phyloP scores from a whole-genome alignment of 768 basidiomycete genomes.

The Boletus subcaerulescens region DNA sequence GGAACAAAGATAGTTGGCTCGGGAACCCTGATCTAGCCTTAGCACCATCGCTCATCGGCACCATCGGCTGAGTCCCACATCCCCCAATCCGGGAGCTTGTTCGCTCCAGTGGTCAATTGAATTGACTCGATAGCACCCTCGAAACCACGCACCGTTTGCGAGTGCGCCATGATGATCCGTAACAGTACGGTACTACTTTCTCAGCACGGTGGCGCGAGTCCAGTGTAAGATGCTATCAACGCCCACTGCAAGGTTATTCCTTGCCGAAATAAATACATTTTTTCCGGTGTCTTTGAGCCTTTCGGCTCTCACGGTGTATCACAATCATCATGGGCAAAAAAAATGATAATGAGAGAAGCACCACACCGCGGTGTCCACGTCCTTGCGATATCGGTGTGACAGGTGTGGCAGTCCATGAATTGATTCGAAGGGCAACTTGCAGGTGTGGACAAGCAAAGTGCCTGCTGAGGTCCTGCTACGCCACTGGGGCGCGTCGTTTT shows the following conservation, averaged over 20 bases:
- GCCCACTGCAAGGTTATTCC: neutral
- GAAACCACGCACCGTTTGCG: neutral
- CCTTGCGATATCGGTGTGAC: conserved; percentile 10
- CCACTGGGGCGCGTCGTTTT: neutral
- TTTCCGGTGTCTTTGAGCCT: conserved; percentile 6
- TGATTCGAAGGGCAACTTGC: conserved; percentile 2
- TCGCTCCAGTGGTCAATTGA: conserved; percentile 3
- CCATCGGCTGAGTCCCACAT: conserved; percentile 15
- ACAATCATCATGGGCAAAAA: too few relatives aligned
- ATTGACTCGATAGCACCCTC: conserved; percentile 2
- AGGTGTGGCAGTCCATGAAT: neutral
- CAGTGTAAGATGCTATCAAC: neutral
- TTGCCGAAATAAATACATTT: conserved; percentile 11
- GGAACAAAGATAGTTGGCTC: conserved; percentile 25
- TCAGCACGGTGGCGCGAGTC: conserved; percentile 5
- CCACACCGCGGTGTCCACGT: neutral
- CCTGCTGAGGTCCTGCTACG: neutral
- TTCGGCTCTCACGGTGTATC: conserved; percentile 7
- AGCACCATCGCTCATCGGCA: conserved; percentile 17
- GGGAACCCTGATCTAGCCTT: conserved; percentile 22
- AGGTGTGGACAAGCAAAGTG: conserved; percentile 7
- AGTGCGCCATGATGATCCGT: conserved; percentile 10
- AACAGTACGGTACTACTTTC: neutral
- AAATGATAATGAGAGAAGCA: too few relatives aligned
- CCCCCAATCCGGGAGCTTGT: conserved; percentile 8